These are phyloP conservation scores for Oxyria digyna DNA, from an alignment of 148 eudicot species.

Conservation along the genomic window DNA sequence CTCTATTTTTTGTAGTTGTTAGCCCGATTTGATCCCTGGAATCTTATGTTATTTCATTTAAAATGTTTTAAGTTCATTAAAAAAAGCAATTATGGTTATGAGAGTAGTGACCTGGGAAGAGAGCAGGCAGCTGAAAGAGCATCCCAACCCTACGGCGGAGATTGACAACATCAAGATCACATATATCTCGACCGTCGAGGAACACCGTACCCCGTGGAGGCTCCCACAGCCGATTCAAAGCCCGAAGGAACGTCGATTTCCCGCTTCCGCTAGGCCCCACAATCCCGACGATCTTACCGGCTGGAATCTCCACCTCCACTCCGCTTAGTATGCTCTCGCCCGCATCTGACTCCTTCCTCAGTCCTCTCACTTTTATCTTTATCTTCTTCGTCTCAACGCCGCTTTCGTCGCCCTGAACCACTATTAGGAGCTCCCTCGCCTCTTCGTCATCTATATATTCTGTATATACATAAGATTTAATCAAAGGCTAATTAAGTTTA, in stretches of 20 bases:
- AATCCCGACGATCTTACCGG: slow-evolving; percentile 4
- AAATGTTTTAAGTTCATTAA: too few relatives aligned
- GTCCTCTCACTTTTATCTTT: background rate
- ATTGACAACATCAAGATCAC: slow-evolving; percentile 3
- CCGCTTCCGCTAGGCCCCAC: slow-evolving; percentile 10
- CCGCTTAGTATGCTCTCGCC: background rate
- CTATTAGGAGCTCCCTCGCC: background rate
- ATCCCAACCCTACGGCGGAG: slow-evolving; percentile 6
- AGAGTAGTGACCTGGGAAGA: background rate
- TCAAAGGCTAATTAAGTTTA: too few relatives aligned
- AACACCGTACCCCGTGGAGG: slow-evolving; percentile 5
- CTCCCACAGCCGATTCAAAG: slow-evolving; percentile 7
- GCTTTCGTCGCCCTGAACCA: background rate
- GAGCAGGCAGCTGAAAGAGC: slow-evolving; percentile 8
- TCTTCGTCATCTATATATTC: background rate
- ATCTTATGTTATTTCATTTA: too few relatives aligned
- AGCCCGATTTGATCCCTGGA: too few relatives aligned
- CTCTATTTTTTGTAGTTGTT: too few relatives aligned
- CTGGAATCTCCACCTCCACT: slow-evolving; percentile 1
- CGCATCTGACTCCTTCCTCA: slow-evolving; percentile 7
- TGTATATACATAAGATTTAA: too few relatives aligned
- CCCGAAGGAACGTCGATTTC: slow-evolving; percentile 6
- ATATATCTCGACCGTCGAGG: background rate
- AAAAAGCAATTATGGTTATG: too few relatives aligned
- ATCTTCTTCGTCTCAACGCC: background rate